Conservation (phyloP, 441 rosid genomes). For the Dalechampia spathulata region DNA sequence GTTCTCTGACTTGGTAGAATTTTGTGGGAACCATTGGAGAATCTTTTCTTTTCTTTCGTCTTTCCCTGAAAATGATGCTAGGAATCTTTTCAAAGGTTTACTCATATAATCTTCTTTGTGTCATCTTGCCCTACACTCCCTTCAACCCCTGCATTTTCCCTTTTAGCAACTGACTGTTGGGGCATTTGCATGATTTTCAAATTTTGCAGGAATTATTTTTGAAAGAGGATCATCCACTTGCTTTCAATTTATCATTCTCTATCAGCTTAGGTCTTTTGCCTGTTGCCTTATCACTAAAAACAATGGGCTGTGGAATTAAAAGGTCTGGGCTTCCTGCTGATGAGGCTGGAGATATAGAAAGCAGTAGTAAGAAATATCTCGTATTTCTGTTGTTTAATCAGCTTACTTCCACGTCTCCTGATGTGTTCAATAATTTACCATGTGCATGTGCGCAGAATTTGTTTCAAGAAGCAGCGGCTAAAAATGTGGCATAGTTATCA, state of each 20-base stretch:
- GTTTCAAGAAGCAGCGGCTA: background rate
- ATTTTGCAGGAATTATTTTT: constrained; percentile 54
- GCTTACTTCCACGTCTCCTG: background rate
- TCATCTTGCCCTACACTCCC: background rate
- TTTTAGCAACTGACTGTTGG: constrained; percentile 21
- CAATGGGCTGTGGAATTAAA: constrained; percentile 85
- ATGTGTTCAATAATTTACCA: background rate
- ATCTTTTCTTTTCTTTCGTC: background rate
- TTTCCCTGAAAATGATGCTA: background rate
- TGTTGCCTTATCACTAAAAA: constrained; percentile 53
- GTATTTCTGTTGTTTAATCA: constrained; percentile 6
- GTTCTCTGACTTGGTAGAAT: background rate
- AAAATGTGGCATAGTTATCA: background rate
- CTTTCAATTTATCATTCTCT: constrained; percentile 68
- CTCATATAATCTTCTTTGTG: background rate
- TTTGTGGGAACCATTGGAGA: background rate
- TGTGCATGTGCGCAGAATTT: background rate
- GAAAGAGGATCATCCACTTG: constrained; percentile 93
- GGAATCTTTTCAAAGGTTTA: background rate
- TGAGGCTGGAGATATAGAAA: constrained; percentile 63
- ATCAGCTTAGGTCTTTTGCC: constrained; percentile 90
- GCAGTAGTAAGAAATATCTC: constrained; percentile 49
- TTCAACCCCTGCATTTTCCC: constrained; percentile 9
- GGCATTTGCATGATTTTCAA: constrained; percentile 17
- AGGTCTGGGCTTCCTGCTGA: constrained; percentile 65